Base-by-base conservation (phyloP, 73 alveolate species). In the Stentor roeselii region DNA sequence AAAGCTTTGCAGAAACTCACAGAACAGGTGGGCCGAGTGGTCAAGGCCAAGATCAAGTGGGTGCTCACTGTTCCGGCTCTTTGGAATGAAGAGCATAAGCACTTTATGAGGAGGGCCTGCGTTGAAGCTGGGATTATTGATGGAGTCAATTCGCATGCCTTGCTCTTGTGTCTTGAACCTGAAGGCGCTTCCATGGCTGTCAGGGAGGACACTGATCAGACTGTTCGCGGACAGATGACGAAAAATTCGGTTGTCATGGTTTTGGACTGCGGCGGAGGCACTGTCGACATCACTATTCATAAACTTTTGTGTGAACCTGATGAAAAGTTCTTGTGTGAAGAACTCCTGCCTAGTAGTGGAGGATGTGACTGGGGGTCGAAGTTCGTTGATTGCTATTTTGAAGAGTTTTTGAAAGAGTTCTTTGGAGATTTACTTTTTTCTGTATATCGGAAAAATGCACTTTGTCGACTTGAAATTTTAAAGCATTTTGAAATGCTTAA, bases 291-390 rank as follows among this genome's bases (percentile, higher is more conserved):
- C 75, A 94, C 98, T 39, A 95, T 96, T 59, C 98, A 95, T 75
- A 96, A 96, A 88, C 86, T 96, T 67, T 92, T 89, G 83, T 94
- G 99, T 82, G 97, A 95, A 38, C 97, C 98, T 3, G 89, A 86
- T 87, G 99, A 96, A 82, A 93, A 87, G 59, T 96, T 96, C 86
- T 84, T 96, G 76, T 94, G 99, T 86, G 96, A 96, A 83, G 99
- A 96, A 80, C 91, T 93, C n/a, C 89, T 96, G 42, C 99, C 99
- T 36, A 91, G 98, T 14, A 87, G 96, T 36, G 99, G 99, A 3
- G 99, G 99, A 3, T 96, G 99, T 82, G 99, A 96, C 88, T 96
- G 99, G 99, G 99, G 99, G 3, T 91, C 98, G 14, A 96, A 96
- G 84, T 96, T 93, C 88, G 99, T 96, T 3, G 99, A 96, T 93